Percentiles rank a stretch among this genome's conserved stretches.
Conservation (phyloP, 1,139 yeast species). For the Kodamaea alishanica region DNA sequence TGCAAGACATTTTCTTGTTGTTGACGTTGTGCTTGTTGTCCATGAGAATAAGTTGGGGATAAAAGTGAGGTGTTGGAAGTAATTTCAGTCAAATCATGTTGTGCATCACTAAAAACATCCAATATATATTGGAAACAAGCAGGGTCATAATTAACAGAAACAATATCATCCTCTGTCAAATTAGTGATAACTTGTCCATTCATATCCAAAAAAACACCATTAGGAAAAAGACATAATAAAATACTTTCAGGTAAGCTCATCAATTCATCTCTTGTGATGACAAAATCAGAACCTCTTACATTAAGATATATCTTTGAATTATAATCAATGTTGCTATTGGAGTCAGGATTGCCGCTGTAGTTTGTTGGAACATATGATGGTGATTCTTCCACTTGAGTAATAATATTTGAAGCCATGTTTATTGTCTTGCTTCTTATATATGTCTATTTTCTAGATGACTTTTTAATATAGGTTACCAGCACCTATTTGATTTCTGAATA, state of each 20-base stretch:
- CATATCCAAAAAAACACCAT: constrained; percentile 78
- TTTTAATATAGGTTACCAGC: constrained; percentile 13
- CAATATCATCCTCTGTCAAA: constrained; percentile 71
- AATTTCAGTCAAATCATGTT: constrained; percentile 31
- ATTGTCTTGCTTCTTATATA: neutral
- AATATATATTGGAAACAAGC: constrained; percentile 80
- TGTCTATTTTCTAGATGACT: too few species aligned
- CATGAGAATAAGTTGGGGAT: constrained; percentile 21
- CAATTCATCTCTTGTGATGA: constrained; percentile 81
- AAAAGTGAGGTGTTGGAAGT: constrained; percentile 25
- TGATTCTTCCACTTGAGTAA: constrained; percentile 63
- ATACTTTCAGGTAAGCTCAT: constrained; percentile 91
- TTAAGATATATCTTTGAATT: constrained; percentile 64
- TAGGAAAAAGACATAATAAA: constrained; percentile 80
- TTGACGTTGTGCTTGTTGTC: constrained; percentile 10
- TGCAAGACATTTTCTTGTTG: constrained; percentile 52
- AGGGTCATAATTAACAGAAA: constrained; percentile 82
- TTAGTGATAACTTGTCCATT: constrained; percentile 74
- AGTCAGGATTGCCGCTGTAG: constrained; percentile 11
- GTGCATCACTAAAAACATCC: constrained; percentile 54
- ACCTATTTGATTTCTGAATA: constrained; percentile 7
- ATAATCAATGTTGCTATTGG: constrained; percentile 43
- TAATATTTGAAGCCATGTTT: constrained; percentile 41
- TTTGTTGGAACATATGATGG: constrained; percentile 16
- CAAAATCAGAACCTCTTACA: constrained; percentile 60